phyloP scores from a whole-genome alignment of 805 yeast species.

The Kluyveromyces lactis region DNA sequence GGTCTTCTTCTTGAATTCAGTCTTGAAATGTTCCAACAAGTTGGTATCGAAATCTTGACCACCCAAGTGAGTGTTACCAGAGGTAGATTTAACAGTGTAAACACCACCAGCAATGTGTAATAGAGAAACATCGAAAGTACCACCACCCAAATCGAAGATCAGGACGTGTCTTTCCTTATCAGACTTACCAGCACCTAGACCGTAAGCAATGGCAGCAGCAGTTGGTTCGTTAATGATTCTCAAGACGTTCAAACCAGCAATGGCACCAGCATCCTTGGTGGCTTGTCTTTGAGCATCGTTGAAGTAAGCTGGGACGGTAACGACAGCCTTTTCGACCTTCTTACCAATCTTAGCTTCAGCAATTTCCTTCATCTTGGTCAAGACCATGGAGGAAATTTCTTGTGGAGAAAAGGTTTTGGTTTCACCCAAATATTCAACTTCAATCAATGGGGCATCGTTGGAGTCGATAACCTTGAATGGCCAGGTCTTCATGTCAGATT shows the following conservation, averaged over 20 bases:
- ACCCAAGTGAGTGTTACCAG: conserved; percentile 99
- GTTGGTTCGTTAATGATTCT: conserved; percentile 79
- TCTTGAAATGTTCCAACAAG: conserved; percentile 85
- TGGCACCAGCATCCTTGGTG: conserved; percentile 75
- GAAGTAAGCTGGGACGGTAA: conserved; percentile 75
- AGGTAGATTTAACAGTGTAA: conserved; percentile 94
- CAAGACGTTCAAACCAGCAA: conserved; percentile 70
- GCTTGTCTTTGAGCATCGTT: conserved; percentile 78
- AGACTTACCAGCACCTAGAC: conserved; percentile 85
- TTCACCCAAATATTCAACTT: conserved; percentile 64
- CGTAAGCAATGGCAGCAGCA: conserved; percentile 98
- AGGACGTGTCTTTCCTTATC: conserved; percentile 80
- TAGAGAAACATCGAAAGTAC: conserved; percentile 95
- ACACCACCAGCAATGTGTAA: conserved; percentile 92
- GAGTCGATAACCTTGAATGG: conserved; percentile 65
- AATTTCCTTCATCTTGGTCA: conserved; percentile 75
- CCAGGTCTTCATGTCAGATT: conserved; percentile 88
- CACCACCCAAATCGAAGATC: conserved; percentile 97
- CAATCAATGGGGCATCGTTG: conserved; percentile 58
- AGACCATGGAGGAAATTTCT: conserved; percentile 69
- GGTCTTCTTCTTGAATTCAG: conserved; percentile 93
- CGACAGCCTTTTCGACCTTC: conserved; percentile 65
- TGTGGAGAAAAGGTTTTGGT: conserved; percentile 64
- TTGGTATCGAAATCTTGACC: conserved; percentile 99
- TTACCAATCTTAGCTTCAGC: conserved; percentile 72